These are phyloP conservation scores for Candida pseudoviswanathii DNA, from an alignment of 1,139 yeast species.

Conservation along the genomic window DNA sequence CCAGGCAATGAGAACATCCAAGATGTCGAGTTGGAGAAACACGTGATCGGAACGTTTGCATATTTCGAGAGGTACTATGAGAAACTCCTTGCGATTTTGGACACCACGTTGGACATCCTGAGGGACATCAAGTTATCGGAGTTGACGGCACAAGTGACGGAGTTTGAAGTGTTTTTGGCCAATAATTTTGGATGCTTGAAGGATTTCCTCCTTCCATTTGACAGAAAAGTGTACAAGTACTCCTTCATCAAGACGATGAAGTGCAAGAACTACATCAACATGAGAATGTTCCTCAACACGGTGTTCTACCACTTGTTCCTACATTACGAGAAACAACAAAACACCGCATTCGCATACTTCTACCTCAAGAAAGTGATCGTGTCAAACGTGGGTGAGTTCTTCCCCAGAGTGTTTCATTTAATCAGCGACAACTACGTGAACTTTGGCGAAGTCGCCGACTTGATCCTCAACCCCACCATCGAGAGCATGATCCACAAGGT, in stretches of 20 bases:
- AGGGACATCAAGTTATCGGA: constrained; percentile 21
- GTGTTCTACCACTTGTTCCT: constrained; percentile 30
- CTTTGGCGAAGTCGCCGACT: constrained; percentile 40
- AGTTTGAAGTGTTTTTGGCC: constrained; percentile 30
- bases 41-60: constrained; percentile 25
- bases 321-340: constrained; percentile 29
- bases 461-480: constrained; percentile 37
- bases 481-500: constrained; percentile 33
- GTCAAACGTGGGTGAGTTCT: constrained; percentile 26
- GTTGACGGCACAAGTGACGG: constrained; percentile 25
- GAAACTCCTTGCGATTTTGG: constrained; percentile 25
- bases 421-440: constrained; percentile 28
- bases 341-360: constrained; percentile 26
- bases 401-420: constrained; percentile 32
- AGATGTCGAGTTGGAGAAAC: constrained; percentile 32
- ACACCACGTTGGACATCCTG: constrained; percentile 26
- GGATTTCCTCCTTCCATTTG: constrained; percentile 28
- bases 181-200: constrained; percentile 25
- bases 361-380: constrained; percentile 34
- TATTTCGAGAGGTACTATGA: constrained; percentile 27
- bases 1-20: constrained; percentile 33
- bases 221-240: constrained; percentile 23
- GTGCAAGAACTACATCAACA: constrained; percentile 33
- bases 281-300: constrained; percentile 30
- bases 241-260: constrained; percentile 36